Evolutionary conservation across 2,329 filamentous ascomycete species (phyloP).

Genomic region (Colletotrichum melonis): DNA sequence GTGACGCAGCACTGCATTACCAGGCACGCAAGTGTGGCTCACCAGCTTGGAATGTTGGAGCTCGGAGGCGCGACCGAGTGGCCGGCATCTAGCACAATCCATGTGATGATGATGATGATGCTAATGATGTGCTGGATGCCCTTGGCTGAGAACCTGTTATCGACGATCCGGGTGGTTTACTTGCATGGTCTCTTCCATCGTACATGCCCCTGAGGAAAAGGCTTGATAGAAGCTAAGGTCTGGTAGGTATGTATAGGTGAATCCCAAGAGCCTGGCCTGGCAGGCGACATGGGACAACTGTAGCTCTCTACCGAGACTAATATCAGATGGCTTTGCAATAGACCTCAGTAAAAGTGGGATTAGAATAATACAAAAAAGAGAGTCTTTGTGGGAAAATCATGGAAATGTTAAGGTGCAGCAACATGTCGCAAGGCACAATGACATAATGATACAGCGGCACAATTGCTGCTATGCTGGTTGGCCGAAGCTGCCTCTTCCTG

Average conservation of each 20-base stretch:
- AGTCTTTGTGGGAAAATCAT: background rate
- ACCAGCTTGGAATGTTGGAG: background rate
- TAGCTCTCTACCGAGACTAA: background rate
- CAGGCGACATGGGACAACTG: background rate
- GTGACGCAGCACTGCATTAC: constrained; percentile 35
- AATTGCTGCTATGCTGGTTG: background rate
- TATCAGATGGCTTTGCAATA: background rate
- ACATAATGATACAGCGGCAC: constrained; percentile 3
- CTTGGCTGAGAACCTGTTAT: background rate
- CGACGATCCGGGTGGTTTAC: background rate
- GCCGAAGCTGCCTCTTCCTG: background rate
- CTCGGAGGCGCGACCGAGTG: background rate
- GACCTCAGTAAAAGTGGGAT: background rate
- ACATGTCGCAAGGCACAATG: background rate
- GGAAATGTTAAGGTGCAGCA: background rate
- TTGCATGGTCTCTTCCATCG: background rate
- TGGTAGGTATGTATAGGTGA: background rate
- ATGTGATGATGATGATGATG: constrained; percentile 28
- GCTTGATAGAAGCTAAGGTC: background rate
- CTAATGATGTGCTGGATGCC: background rate
- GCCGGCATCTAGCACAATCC: background rate
- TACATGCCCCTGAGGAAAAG: background rate
- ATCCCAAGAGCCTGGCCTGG: too few relatives aligned
- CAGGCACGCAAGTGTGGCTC: constrained; percentile 29
- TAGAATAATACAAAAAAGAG: background rate